A percentile compares a stretch with the other conserved stretches of the same genome.
phyloP scores from a whole-genome alignment of 805 yeast genomes.

The Wickerhamiella kurtzmanii region DNA sequence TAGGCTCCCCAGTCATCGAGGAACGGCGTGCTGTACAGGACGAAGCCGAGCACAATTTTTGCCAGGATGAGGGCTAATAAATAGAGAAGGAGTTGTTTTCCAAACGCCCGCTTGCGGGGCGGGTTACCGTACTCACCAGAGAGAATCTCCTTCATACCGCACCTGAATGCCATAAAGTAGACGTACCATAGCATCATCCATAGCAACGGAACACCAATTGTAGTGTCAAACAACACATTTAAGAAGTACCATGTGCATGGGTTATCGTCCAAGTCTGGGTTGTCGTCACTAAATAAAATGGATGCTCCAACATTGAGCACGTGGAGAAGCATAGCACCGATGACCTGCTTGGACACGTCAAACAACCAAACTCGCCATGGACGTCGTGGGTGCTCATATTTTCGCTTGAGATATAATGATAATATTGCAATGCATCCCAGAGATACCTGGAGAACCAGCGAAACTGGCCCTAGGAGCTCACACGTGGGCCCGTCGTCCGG shows the following conservation, averaged over 20 bases:
- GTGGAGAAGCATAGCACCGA: conserved; percentile 80
- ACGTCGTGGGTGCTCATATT: conserved; percentile 69
- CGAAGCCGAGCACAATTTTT: conserved; percentile 45
- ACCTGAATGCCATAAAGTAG: conserved; percentile 31
- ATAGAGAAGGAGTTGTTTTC: conserved; percentile 61
- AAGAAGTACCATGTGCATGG: conserved; percentile 95
- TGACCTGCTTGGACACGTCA: conserved; percentile 79
- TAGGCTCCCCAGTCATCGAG: conserved; percentile 60
- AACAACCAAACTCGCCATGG: conserved; percentile 82
- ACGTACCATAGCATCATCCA: conserved; percentile 37
- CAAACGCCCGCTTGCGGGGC: conserved; percentile 47
- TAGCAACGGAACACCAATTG: conserved; percentile 78
- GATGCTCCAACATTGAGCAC: conserved; percentile 61
- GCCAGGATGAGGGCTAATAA: conserved; percentile 47
- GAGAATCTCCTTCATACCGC: conserved; percentile 30
- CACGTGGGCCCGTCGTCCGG: conserved; percentile 28
- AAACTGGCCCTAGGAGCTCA: conserved; percentile 71
- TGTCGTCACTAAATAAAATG: conserved; percentile 32
- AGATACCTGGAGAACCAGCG: conserved; percentile 59
- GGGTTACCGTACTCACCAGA: conserved; percentile 58
- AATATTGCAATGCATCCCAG: conserved; percentile 68
- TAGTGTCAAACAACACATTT: conserved; percentile 78
- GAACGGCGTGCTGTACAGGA: conserved; percentile 49
- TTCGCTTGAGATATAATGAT: conserved; percentile 61
- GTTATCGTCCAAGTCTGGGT: conserved; percentile 34